phyloP scores from a whole-genome alignment of 2,329 filamentous ascomycete genomes.

The Paecilomyces sp. region DNA sequence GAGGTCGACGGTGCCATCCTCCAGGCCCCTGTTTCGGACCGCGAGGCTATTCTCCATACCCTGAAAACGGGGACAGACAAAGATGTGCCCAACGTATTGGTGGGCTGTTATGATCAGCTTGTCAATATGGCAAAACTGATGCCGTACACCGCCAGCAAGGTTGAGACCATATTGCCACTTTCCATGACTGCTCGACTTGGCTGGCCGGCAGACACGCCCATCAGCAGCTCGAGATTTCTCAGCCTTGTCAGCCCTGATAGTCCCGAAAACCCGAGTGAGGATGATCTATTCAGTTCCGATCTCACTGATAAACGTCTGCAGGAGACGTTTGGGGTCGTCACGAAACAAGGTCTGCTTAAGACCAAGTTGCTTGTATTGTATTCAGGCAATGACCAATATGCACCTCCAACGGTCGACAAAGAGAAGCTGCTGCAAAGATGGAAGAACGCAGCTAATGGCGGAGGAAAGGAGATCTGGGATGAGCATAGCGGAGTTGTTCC shows the following conservation, averaged over 20 bases:
- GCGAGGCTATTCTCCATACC: slow-evolving; percentile 51
- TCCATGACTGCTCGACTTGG: slow-evolving; percentile 25
- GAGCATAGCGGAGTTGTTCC: slow-evolving; percentile 43
- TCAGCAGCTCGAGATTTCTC: slow-evolving; percentile 53
- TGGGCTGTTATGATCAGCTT: slow-evolving; percentile 24
- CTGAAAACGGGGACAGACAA: slow-evolving; percentile 12
- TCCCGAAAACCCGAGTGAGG: slow-evolving; percentile 57
- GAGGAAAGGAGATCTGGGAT: slow-evolving; percentile 38
- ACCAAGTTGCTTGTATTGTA: slow-evolving; percentile 37
- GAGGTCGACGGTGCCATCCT: slow-evolving; percentile 67
- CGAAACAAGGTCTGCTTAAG: slow-evolving; percentile 27
- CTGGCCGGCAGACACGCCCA: slow-evolving; percentile 30
- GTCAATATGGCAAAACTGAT: slow-evolving; percentile 23
- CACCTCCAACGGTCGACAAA: slow-evolving; percentile 39
- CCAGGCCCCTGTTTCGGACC: slow-evolving; percentile 72
- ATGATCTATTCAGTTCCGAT: slow-evolving; percentile 85
- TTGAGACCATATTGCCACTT: slow-evolving; percentile 26
- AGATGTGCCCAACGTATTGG: slow-evolving; percentile 6
- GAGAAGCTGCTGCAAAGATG: slow-evolving; percentile 35
- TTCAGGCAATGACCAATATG: slow-evolving; percentile 41
- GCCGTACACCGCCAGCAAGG: slow-evolving; percentile 11
- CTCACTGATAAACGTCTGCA: slow-evolving; percentile 52
- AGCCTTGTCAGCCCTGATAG: slow-evolving; percentile 48
- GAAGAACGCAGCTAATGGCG: slow-evolving; percentile 33
- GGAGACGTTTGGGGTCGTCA: slow-evolving; percentile 56